A percentile compares a stretch with the other conserved stretches of the same genome.
phyloP scores from a whole-genome alignment of 2,329 filamentous ascomycete genomes.

The Talaromyces sp. region DNA sequence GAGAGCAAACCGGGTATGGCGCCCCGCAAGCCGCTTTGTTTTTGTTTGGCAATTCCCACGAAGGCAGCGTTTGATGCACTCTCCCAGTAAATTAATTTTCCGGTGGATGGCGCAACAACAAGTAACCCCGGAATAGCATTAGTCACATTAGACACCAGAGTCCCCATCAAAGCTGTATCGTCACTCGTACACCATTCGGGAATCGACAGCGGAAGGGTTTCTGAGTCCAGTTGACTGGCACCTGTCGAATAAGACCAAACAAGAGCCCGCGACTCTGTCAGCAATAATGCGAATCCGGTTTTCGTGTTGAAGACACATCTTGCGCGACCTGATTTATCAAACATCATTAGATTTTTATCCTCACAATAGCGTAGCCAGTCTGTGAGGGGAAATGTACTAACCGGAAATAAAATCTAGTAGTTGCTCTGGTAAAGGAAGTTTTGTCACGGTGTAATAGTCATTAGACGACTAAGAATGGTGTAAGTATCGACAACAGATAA shows the following conservation, averaged over 20 bases:
- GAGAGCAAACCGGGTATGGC: conserved; percentile 68
- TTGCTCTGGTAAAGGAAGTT: conserved; percentile 75
- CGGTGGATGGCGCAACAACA: conserved; percentile 75
- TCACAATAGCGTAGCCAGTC: conserved; percentile 8
- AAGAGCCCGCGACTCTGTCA: conserved; percentile 77
- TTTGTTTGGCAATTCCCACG: conserved; percentile 75
- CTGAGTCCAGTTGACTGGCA: conserved; percentile 32
- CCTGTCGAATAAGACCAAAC: conserved; percentile 76
- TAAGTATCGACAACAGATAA: conserved; percentile 14
- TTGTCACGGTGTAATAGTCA: conserved; percentile 77
- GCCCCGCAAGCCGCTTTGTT: conserved; percentile 73
- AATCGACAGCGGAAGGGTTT: conserved; percentile 75
- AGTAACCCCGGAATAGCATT: conserved; percentile 81
- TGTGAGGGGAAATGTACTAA: conserved; percentile 21
- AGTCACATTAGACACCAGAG: conserved; percentile 71
- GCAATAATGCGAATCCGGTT: conserved; percentile 69
- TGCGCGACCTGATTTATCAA: conserved; percentile 49
- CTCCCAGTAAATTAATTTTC: conserved; percentile 91
- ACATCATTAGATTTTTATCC: conserved; percentile 12
- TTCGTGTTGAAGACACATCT: conserved; percentile 61
- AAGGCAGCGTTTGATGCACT: conserved; percentile 85
- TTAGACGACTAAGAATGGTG: conserved; percentile 62
- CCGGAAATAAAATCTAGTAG: conserved; percentile 60
- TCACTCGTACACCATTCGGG: conserved; percentile 62
- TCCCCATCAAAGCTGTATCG: conserved; percentile 74